phyloP scores from a whole-genome alignment of 1,284 basidiomycete species.

The Pyrrhoderma noxium region DNA sequence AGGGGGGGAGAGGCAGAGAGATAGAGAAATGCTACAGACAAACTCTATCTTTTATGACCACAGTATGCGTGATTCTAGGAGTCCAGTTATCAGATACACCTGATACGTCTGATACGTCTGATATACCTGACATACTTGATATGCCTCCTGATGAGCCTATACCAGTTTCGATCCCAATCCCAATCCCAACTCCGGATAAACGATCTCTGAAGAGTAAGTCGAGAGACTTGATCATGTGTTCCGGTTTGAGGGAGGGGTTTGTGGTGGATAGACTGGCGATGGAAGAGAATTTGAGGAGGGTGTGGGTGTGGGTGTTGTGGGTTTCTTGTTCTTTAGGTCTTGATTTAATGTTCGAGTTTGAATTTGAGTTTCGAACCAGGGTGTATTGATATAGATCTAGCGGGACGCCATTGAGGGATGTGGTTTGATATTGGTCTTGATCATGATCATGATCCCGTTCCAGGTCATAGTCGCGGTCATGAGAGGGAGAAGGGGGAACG shows the following conservation, averaged over 20 bases:
- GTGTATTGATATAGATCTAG: slow-evolving; percentile 34
- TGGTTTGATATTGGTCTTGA: background rate
- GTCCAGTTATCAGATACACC: background rate
- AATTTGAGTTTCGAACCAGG: too few relatives aligned
- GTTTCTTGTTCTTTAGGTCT: slow-evolving; percentile 1
- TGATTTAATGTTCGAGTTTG: too few relatives aligned
- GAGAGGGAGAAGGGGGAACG: slow-evolving; percentile 35
- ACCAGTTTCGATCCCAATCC: too few relatives aligned
- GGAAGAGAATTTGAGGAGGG: slow-evolving; percentile 37
- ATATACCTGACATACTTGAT: too few relatives aligned
- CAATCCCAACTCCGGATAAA: too few relatives aligned
- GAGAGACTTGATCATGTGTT: background rate
- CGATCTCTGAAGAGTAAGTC: slow-evolving; percentile 3
- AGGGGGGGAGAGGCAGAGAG: too few relatives aligned
- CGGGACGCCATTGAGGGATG: slow-evolving; percentile 33
- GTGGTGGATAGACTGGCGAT: slow-evolving; percentile 26
- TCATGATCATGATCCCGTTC: too few relatives aligned
- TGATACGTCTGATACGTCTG: background rate
- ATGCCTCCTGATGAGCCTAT: too few relatives aligned
- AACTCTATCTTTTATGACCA: slow-evolving; percentile 34
- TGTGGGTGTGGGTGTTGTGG: slow-evolving; percentile 20
- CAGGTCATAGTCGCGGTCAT: too few relatives aligned
- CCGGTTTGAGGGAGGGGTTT: background rate
- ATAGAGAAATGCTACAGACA: too few relatives aligned
- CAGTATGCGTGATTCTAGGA: slow-evolving; percentile 22